Evolutionary conservation across 176 grass and related monocot genomes (phyloP), one percentile per base, ranked within the genome.

Genomic region (Oryza officinalis): DNA sequence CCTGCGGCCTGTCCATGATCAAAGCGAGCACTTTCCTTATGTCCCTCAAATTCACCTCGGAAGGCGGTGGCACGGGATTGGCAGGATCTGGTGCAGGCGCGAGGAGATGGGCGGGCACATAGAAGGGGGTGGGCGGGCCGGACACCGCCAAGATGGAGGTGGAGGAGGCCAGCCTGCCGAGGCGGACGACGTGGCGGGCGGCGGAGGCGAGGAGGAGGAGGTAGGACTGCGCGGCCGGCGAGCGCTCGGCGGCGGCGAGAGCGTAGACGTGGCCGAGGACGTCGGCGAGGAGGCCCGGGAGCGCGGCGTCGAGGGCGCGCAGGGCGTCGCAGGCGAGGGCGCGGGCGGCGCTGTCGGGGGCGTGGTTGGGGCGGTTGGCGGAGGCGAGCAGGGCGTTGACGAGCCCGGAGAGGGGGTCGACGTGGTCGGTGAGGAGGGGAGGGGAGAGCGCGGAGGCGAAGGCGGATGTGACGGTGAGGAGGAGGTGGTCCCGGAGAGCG

Each of bases 261-360:
- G 81, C 83, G 83, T 91, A 92, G 65, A 94, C 80, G 65, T 94
- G 92, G 10, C 90, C 92, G 22, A 84, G 80, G 46, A 80, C 84
- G 17, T 94, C 86, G 60, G 90, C 83, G 67, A 97, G 88, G 81
- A 97, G 88, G 43, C 90, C 82, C 12, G 94, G 94, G 12, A 92
- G 88, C 31, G 90, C 83, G 2, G 49, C 40, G 65, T 97, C 94
- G 23, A 97, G 86, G 27, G 93, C 90, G 10, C 90, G 90, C 49
- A 97, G 92, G 10, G 89, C 94, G 78, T 97, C 92, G 80, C 95
- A 97, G 60, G 90, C 92, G 64, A 94, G 71, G 37, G 88, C 86
- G 82, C 95, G 95, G 35, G 88, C 90, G 76, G 88, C 88, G 65
- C 95, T 88, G 78, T 97, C 95, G 18, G 88, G 81, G 27, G 88